Conservation (phyloP, 257 asterid species). For the Solanum corneliomulleri region DNA sequence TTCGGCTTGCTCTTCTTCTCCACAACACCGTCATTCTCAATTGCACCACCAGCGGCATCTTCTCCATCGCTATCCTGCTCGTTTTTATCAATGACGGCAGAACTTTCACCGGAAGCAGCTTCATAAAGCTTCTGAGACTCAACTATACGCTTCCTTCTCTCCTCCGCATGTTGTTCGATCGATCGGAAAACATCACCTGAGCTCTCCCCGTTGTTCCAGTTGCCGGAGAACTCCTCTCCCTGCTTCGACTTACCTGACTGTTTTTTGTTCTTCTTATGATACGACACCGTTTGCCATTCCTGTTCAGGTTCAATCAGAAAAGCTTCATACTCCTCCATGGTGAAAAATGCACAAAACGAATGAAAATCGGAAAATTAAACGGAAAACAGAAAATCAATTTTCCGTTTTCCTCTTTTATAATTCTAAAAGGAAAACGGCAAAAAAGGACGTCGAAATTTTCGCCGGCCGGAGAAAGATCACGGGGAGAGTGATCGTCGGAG, state of each 20-base stretch:
- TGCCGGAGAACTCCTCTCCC: neutral
- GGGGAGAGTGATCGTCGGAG: neutral
- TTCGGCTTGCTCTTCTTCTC: constrained; percentile 21
- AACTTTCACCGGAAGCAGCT: neutral
- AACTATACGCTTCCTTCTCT: constrained; percentile 6
- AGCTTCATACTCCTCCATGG: neutral
- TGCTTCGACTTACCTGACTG: neutral
- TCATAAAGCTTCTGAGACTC: constrained; percentile 7
- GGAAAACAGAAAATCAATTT: neutral
- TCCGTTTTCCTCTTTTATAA: neutral
- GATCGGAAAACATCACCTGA: constrained; percentile 9
- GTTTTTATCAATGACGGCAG: neutral
- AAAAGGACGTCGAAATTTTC: neutral
- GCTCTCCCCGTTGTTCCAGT: neutral
- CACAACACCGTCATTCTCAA: constrained; percentile 7
- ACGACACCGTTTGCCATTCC: constrained; percentile 22
- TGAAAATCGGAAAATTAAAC: neutral
- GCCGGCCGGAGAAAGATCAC: neutral
- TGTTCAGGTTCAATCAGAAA: constrained; percentile 1
- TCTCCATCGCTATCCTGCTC: constrained; percentile 4
- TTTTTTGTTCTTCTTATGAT: constrained; percentile 13
- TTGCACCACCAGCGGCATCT: neutral
- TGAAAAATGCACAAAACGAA: neutral
- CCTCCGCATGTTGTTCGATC: constrained; percentile 22
- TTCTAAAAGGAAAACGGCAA: neutral